phyloP scores from a whole-genome alignment of 1,139 yeast species.

The Blastobotrys ciferrii region DNA sequence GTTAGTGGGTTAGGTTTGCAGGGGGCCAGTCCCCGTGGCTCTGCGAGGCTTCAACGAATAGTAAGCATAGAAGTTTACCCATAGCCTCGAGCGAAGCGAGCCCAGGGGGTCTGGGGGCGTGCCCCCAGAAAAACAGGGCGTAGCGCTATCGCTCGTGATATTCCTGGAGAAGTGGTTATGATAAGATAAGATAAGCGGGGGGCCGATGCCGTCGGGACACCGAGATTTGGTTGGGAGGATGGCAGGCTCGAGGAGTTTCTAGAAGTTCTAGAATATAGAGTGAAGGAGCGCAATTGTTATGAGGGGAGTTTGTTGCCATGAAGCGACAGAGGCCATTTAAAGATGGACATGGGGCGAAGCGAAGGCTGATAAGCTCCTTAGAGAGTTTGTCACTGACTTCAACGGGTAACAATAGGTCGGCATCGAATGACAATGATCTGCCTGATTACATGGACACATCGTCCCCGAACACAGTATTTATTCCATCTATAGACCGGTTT shows the following conservation, averaged over 20 bases:
- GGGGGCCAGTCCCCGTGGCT: no score
- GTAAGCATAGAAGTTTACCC: no score
- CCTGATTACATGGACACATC: slow-evolving; percentile 23
- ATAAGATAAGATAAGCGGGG: neutral
- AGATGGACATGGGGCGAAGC: slow-evolving; percentile 13
- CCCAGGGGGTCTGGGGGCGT: no score
- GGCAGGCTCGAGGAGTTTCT: no score
- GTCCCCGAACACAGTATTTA: slow-evolving; percentile 25
- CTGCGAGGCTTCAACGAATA: no score
- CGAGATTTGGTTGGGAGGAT: neutral
- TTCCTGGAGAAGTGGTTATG: neutral
- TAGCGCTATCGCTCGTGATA: no score
- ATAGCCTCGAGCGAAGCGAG: no score
- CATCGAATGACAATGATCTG: neutral
- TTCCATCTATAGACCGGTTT: slow-evolving; percentile 29
- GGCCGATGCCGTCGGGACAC: neutral
- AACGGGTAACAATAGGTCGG: neutral
- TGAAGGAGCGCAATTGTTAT: no score
- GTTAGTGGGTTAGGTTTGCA: no score
- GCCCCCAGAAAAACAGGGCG: no score
- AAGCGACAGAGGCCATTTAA: slow-evolving; percentile 2
- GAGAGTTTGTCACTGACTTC: slow-evolving; percentile 10
- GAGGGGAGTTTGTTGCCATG: neutral
- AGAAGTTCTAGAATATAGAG: no score
- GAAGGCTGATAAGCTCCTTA: slow-evolving; percentile 16